Evolutionary conservation across 257 asterid species (phyloP).

Genomic region (Primulina huaijiensis): DNA sequence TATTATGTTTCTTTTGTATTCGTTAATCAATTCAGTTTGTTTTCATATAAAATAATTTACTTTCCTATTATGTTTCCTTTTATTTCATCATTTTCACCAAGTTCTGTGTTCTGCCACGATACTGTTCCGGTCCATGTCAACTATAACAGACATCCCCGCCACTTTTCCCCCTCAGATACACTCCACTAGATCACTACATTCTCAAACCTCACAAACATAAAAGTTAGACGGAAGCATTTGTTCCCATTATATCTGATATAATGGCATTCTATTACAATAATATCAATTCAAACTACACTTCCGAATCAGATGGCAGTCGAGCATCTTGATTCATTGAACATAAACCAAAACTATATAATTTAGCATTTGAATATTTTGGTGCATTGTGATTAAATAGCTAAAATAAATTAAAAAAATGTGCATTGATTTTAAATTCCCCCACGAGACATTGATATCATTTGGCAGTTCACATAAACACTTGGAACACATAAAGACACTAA

Average conservation of each 20-base stretch:
- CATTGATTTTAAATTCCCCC: too few relatives aligned
- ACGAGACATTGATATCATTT: too few relatives aligned
- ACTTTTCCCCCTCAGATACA: not conserved
- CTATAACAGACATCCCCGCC: not conserved
- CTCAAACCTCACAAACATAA: too few relatives aligned
- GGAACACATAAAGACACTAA: conserved; percentile 3
- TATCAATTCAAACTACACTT: not conserved
- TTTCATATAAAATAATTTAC: too few relatives aligned
- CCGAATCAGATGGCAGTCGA: not conserved
- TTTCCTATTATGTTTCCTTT: too few relatives aligned
- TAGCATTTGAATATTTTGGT: not conserved
- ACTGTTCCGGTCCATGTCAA: not conserved
- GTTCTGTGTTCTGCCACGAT: not conserved
- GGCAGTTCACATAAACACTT: not conserved
- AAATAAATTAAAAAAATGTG: too few relatives aligned
- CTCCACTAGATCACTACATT: not conserved
- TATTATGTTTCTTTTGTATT: too few relatives aligned
- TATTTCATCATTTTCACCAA: too few relatives aligned
- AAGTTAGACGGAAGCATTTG: too few relatives aligned
- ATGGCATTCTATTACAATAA: too few relatives aligned
- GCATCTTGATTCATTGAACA: not conserved
- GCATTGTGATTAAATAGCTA: not conserved
- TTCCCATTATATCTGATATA: too few relatives aligned
- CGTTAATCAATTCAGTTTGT: too few relatives aligned
- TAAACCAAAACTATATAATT: not conserved